phyloP scores from a whole-genome alignment of 345 rosid genomes.

The Pugionium dolabratum region DNA sequence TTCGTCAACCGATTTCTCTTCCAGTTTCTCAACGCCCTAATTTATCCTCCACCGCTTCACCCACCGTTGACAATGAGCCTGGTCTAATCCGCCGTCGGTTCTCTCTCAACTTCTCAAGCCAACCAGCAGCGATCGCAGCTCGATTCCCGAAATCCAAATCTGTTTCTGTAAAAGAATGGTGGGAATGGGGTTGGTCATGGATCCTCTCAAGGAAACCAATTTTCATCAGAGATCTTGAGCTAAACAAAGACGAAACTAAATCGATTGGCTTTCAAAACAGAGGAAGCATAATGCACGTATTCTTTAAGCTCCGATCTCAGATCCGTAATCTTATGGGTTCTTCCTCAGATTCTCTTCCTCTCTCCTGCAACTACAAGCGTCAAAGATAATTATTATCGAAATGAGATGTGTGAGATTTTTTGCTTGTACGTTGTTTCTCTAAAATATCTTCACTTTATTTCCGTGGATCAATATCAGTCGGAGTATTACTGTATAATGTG shows the following conservation, averaged over 20 bases:
- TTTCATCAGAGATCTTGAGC: constrained; percentile 79
- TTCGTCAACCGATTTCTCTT: constrained; percentile 46
- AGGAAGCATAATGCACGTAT: constrained; percentile 87
- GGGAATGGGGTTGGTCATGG: constrained; percentile 93
- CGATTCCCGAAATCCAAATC: constrained; percentile 64
- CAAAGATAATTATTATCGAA: constrained; percentile 15
- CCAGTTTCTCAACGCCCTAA: constrained; percentile 52
- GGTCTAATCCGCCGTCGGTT: constrained; percentile 61
- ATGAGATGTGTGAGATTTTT: constrained; percentile 2
- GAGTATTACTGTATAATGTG: constrained; percentile 2
- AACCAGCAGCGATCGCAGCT: constrained; percentile 40
- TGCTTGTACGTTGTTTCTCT: neutral
- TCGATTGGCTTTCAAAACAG: constrained; percentile 57
- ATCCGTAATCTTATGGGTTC: constrained; percentile 47
- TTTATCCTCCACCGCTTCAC: neutral
- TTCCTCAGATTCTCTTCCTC: constrained; percentile 42
- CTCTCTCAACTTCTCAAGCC: constrained; percentile 54
- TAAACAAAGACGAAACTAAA: constrained; percentile 71
- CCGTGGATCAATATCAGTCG: neutral
- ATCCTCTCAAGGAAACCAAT: constrained; percentile 68
- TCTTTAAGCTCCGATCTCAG: constrained; percentile 66
- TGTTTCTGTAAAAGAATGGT: constrained; percentile 70
- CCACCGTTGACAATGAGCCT: neutral
- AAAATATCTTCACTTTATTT: neutral
- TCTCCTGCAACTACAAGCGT: constrained; percentile 38